A percentile compares a stretch with the other conserved stretches of the same genome.
These are phyloP conservation scores for Colletotrichum sp. DNA, from an alignment of 2,329 filamentous ascomycete species.

Conservation along the genomic window DNA sequence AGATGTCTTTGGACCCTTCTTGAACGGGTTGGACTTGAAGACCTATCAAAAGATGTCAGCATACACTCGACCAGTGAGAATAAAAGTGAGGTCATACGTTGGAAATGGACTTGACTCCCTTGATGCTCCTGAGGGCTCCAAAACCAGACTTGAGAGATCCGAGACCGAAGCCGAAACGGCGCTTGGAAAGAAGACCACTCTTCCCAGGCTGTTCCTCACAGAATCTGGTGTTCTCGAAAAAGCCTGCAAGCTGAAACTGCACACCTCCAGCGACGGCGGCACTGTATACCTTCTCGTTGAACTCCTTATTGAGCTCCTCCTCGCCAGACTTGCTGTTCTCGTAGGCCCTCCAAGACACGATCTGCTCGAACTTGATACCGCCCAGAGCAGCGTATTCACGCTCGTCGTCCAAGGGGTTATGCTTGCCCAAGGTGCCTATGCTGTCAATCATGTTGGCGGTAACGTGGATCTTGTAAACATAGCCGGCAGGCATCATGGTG, in stretches of 20 bases:
- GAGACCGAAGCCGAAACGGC: neutral
- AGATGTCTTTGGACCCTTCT: neutral
- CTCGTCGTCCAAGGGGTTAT: neutral
- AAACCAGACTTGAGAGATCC: neutral
- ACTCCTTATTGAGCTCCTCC: neutral
- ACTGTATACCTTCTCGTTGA: neutral
- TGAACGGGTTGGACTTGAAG: neutral
- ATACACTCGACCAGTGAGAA: neutral
- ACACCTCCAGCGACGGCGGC: neutral
- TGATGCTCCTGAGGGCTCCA: neutral
- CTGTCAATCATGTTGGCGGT: slow-evolving; percentile 2
- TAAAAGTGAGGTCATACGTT: neutral
- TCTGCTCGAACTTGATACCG: neutral
- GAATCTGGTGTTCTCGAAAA: rapidly evolving
- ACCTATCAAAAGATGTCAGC: neutral
- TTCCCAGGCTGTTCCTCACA: neutral
- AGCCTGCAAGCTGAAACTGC: neutral
- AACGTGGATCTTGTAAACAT: neutral
- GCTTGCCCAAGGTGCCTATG: neutral
- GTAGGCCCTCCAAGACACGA: neutral
- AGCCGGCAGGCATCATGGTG: neutral
- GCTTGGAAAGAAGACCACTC: rapidly evolving
- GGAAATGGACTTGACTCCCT: neutral
- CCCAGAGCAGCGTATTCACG: neutral
- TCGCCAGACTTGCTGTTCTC: neutral